Evolutionary conservation across 1,284 basidiomycete genomes (phyloP).

Genomic region (Trametes sp.): DNA sequence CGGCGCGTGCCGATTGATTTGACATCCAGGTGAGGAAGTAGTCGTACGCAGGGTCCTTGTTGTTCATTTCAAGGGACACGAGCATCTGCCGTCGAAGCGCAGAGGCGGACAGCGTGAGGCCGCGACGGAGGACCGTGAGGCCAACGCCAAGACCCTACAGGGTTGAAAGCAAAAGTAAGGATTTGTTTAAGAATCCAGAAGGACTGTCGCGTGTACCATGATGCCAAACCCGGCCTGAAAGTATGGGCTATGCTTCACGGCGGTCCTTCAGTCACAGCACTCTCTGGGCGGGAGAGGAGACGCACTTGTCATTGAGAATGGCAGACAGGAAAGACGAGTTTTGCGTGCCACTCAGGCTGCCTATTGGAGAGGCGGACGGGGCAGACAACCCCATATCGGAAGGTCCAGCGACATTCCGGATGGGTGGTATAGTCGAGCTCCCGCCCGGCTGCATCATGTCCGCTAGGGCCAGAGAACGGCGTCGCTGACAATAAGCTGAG

Average conservation of each 20-base stretch:
- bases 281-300: not conserved
- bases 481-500: no score
- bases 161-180: constrained; percentile 8
- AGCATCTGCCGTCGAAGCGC: constrained; percentile 90
- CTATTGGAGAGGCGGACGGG: not conserved
- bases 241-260: constrained; percentile 74
- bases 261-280: constrained; percentile 18
- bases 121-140: constrained; percentile 77
- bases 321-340: constrained; percentile 29
- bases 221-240: constrained; percentile 97
- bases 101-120: constrained; percentile 72
- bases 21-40: constrained; percentile 99
- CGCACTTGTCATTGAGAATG: constrained; percentile 36
- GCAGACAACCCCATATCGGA: not conserved
- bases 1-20: constrained; percentile 54
- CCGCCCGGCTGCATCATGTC: constrained; percentile 2
- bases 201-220: constrained; percentile 67
- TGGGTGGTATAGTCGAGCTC: not conserved
- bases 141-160: constrained; percentile 86
- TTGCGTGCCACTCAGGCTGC: not conserved
- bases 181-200: not conserved
- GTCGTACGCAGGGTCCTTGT: constrained; percentile 93
- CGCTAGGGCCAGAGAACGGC: not conserved
- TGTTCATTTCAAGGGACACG: constrained; percentile 96
- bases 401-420: constrained; percentile 6